Percentiles rank a stretch among this genome's conserved stretches.
Conservation (phyloP, 129 eudicot genomes). For the Chrysanthemum seticuspe region DNA sequence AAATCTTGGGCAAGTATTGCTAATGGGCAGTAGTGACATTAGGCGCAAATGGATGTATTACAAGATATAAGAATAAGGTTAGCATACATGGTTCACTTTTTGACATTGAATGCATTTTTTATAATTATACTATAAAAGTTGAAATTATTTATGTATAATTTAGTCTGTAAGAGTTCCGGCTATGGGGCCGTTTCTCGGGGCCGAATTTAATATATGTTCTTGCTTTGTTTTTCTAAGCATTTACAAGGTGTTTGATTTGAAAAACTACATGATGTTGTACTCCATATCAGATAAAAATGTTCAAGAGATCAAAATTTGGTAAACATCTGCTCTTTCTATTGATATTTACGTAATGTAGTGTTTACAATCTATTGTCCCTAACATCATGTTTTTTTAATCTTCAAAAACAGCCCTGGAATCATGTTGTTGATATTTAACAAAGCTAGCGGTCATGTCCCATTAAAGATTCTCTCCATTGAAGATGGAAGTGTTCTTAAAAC, state of each 20-base stretch:
- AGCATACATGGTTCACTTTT: background rate
- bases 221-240: background rate
- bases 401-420: too few species aligned
- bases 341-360: background rate
- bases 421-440: background rate
- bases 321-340: background rate
- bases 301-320: conserved; percentile 1
- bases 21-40: conserved; percentile 94
- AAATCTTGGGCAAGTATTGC: conserved; percentile 78
- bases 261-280: background rate
- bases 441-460: background rate
- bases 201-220: background rate
- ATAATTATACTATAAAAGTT: background rate
- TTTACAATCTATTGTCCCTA: background rate
- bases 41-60: conserved; percentile 88
- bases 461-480: background rate
- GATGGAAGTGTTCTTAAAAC: conserved; percentile 5
- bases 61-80: conserved; percentile 78
- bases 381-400: background rate
- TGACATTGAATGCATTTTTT: background rate
- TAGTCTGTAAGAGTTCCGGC: conserved; percentile 68
- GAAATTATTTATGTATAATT: background rate
- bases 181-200: conserved; percentile 2
- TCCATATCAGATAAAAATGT: conserved; percentile 3
- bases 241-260: background rate